Evolutionary conservation across 176 grass and related monocot genomes (phyloP).

Genomic region (Avena insularis): DNA sequence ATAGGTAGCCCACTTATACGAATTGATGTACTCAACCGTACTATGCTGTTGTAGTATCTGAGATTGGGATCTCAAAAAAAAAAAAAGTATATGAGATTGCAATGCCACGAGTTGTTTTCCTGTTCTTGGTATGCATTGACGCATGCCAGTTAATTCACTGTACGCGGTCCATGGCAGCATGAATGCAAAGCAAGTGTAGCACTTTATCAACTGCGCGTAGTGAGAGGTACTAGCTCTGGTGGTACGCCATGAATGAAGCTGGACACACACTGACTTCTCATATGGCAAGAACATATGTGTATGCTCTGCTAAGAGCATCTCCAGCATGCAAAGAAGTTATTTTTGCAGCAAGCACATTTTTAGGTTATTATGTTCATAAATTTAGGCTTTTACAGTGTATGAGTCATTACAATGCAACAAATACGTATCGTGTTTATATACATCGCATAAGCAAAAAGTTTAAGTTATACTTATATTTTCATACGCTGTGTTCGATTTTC

Average conservation of each 20-base stretch:
- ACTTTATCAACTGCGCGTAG: conserved; percentile 25
- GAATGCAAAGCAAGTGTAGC: conserved; percentile 35
- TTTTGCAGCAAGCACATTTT: too few relatives aligned
- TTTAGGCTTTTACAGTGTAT: too few relatives aligned
- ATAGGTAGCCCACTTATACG: too few relatives aligned
- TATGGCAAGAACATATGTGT: background rate
- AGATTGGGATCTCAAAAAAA: background rate
- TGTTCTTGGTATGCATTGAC: conserved; percentile 19
- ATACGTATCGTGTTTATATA: too few relatives aligned
- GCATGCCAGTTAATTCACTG: conserved; percentile 33
- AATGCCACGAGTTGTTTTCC: background rate
- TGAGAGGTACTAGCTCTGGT: background rate
- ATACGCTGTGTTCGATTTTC: too few relatives aligned
- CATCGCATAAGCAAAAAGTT: too few relatives aligned
- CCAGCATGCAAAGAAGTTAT: too few relatives aligned
- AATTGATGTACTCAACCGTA: too few relatives aligned
- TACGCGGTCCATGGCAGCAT: conserved; percentile 8
- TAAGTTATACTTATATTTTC: too few relatives aligned
- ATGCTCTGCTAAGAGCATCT: too few relatives aligned
- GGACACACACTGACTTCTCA: background rate
- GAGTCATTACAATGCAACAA: too few relatives aligned
- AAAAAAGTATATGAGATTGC: background rate
- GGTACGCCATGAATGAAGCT: background rate
- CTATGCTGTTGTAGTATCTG: background rate
- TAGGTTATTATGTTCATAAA: too few relatives aligned